phyloP scores from a whole-genome alignment of 164 flowering plant genomes.

The Annona cherimola region DNA sequence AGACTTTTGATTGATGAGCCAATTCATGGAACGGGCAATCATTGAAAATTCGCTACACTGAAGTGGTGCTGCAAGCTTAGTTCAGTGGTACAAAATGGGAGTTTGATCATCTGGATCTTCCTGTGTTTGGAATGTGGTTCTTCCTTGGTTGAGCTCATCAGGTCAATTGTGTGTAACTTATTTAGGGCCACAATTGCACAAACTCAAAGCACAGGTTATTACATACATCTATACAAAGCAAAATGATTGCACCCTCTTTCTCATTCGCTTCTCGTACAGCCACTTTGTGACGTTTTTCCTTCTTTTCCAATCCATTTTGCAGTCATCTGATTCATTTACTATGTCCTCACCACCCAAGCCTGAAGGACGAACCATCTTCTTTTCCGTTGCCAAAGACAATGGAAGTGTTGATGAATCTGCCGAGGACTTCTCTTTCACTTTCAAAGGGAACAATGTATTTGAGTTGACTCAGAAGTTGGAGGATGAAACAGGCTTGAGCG shows the following conservation, averaged over 20 bases:
- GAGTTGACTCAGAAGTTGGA: constrained; percentile 62
- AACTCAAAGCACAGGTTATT: neutral
- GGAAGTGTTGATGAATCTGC: constrained; percentile 47
- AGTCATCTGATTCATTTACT: constrained; percentile 54
- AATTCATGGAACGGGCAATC: neutral
- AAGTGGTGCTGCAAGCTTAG: neutral
- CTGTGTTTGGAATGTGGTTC: neutral
- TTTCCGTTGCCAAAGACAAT: constrained; percentile 46
- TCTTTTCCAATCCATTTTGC: constrained; percentile 11
- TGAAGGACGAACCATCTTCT: constrained; percentile 67
- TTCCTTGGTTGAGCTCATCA: neutral
- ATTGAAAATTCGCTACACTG: neutral
- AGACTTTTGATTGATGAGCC: neutral
- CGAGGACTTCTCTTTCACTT: constrained; percentile 37
- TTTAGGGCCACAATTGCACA: neutral
- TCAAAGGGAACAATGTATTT: constrained; percentile 62
- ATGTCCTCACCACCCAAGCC: constrained; percentile 46
- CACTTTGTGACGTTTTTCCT: neutral
- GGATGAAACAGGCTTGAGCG: constrained; percentile 62
- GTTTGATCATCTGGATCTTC: neutral
- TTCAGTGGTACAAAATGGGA: neutral
- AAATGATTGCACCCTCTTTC: neutral
- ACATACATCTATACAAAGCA: neutral
- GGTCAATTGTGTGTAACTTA: neutral
- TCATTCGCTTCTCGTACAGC: neutral